Base-by-base conservation (phyloP, 2,329 filamentous ascomycete genomes). In the Arthrobotrys conoides region DNA sequence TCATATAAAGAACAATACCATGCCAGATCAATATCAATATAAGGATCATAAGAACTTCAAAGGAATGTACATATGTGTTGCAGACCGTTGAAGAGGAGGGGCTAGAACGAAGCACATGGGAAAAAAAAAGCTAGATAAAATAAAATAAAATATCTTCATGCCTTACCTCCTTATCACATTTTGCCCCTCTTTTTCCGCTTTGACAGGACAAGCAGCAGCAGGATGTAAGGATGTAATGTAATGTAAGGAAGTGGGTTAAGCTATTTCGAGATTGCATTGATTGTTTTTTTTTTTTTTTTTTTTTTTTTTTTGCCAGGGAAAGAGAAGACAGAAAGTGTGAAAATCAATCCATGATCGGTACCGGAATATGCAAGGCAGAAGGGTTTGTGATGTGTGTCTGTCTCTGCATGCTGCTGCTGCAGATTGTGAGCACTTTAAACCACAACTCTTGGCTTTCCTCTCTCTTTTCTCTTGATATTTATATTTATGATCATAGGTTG, bases 51-150 rank as follows among this genome's bases (percentile, higher is more conserved):
- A 14, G 4, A 59, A 30, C 33, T 10, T 36, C 33, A 48, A 66
- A 63, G 71, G 68, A n/a, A n/a, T n/a, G n/a, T n/a, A n/a, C n/a
- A n/a, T n/a, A 75, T 68, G 71, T 68, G 71, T 75, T 75, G 71
- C 27, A 67, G 65, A 24, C 14, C n/a, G 53, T 51, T 6, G 6
- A 6, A 6, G 3, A 30, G 6, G 3, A 3, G 27, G 27, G 27
- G 27, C 27, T 30, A 30, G 27, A 30, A 30, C 27, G 6, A 30
- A 30, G 27, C 27, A 30, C 6, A 30, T 30, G 6, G 6, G 27
- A 30, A 30, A 6, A 30, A 30, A 30, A 30, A 30, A 30, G n/a
- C n/a, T n/a, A n/a, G n/a, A n/a, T n/a, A 30, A 30, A 30, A 30
- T 30, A 30, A 30, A 3, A 30, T 30, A 30, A 3, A 30, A 30